Conservation (phyloP, 306 rosid genomes). For the Quercus mongolica region DNA sequence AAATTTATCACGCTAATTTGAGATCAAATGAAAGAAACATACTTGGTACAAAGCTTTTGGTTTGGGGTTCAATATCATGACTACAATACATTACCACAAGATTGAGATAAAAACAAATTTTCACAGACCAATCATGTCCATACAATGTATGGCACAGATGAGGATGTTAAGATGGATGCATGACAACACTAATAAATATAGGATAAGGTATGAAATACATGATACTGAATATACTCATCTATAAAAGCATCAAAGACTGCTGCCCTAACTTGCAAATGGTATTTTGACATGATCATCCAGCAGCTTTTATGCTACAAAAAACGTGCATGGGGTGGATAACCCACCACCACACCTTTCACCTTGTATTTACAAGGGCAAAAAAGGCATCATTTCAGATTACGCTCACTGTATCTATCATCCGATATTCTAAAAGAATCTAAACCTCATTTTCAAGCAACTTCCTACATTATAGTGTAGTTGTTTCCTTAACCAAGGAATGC, state of each 20-base stretch:
- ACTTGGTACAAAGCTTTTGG: neutral
- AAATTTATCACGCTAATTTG: neutral
- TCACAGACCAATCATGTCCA: neutral
- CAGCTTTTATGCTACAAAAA: neutral
- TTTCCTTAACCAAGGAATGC: neutral
- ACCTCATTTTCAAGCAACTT: neutral
- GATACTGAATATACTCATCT: neutral
- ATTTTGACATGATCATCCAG: neutral
- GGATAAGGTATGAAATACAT: neutral
- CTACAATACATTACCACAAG: neutral
- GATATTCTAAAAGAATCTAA: neutral
- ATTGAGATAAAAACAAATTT: neutral
- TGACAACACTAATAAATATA: neutral
- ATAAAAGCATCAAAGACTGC: neutral
- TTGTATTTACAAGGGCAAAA: neutral
- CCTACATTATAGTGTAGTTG: neutral
- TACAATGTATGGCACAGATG: neutral
- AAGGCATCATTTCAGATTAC: neutral
- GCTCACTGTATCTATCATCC: neutral
- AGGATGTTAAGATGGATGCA: neutral
- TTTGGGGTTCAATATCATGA: neutral
- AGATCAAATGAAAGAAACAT: neutral
- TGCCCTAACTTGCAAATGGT: neutral
- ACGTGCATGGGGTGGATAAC: neutral
- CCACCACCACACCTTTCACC: neutral